These are phyloP conservation scores for Choanephora cucurbitarum DNA, from an alignment of 371 early-diverging fungal species.

Conservation along the genomic window DNA sequence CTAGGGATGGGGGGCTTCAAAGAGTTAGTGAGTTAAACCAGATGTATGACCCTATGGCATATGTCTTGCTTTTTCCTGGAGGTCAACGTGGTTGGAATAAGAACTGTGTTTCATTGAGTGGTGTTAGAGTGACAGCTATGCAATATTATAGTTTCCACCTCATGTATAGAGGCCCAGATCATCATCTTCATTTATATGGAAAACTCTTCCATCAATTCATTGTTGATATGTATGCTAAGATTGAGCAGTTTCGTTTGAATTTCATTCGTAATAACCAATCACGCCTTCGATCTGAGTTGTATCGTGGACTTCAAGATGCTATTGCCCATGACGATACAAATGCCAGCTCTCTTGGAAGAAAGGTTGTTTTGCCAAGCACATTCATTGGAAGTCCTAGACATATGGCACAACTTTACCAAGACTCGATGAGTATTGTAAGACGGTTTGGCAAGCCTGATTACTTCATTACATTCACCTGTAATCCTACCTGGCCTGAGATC, in stretches of 20 bases:
- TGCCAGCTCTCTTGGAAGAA: constrained; percentile 8
- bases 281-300: no score
- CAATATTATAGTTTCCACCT: not conserved
- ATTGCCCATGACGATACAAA: no score
- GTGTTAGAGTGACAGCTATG: not conserved
- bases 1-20: no score
- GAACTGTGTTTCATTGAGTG: not conserved
- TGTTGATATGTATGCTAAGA: constrained; percentile 11
- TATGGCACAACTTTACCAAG: constrained; percentile 25
- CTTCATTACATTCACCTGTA: no score
- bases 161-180: not conserved
- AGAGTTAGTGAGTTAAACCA: not conserved
- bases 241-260: no score
- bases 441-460: no score
- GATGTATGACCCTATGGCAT: no score
- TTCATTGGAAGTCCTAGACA: constrained; percentile 27
- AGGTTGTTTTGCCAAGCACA: constrained; percentile 22
- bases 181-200: not conserved
- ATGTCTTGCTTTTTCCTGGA: not conserved
- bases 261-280: no score
- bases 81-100: not conserved
- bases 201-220: constrained; percentile 6
- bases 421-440: no score
- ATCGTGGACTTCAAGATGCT: no score
- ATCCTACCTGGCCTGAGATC: no score